phyloP scores from a whole-genome alignment of 805 yeast genomes.

The Cyberlindnera sargentensis region DNA sequence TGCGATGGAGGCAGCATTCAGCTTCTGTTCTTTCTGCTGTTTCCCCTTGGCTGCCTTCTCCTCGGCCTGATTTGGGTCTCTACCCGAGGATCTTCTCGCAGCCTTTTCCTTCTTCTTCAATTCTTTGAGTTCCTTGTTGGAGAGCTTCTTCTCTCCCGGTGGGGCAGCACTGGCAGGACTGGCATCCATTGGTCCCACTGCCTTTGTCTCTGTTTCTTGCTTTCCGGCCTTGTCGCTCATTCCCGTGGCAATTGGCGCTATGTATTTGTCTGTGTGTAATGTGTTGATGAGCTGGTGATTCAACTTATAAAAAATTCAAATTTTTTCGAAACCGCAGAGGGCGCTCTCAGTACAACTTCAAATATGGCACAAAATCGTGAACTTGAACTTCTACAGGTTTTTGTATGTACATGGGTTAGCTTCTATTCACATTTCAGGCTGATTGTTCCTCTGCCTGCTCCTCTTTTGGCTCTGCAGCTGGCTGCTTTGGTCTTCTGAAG shows the following conservation, averaged over 20 bases:
- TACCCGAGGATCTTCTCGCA: slow-evolving; percentile 85
- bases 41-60: slow-evolving; percentile 27
- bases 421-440: background rate
- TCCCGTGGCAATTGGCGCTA: no score
- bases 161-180: slow-evolving; percentile 1
- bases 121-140: slow-evolving; percentile 83
- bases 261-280: no score
- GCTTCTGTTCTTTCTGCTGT: slow-evolving; percentile 34
- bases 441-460: background rate
- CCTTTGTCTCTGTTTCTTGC: background rate
- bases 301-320: no score
- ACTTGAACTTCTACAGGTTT: background rate
- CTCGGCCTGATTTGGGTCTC: slow-evolving; percentile 39
- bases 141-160: slow-evolving; percentile 29
- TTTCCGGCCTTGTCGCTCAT: slow-evolving; percentile 2
- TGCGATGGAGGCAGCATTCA: slow-evolving; percentile 25
- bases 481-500: slow-evolving; percentile 9
- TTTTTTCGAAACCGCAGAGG: no score
- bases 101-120: slow-evolving; percentile 85
- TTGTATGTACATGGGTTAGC: slow-evolving; percentile 1
- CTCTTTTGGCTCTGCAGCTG: background rate
- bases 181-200: background rate
- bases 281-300: no score
- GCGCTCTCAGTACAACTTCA: no score
- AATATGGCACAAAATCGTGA: no score